Base-by-base conservation (phyloP, 148 eudicot species). In the Camellia granthamiana region DNA sequence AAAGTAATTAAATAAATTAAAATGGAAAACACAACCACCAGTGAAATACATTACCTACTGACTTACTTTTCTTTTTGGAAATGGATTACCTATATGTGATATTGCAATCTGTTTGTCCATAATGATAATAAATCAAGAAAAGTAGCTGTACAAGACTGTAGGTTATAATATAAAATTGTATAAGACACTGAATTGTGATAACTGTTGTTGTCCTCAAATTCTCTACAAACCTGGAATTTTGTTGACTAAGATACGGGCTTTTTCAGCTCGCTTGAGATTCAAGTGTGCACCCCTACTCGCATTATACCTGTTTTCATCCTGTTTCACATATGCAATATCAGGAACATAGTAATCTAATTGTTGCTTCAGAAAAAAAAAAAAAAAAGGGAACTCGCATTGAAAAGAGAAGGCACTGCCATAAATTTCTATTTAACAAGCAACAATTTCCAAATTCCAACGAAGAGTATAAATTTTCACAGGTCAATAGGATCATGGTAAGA, bases 261-360 rank as follows among this genome's bases (percentile, higher is more conserved):
- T 90, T 81, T 92, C 97, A 63, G 97, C 97, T 38, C 97, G 89
- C 80, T 90, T 94, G 21, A 92, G 81, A 67, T 76, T 89, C 44
- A 92, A 85, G 83, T 92, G 98, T 6, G 92, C 94, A 11, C 98
- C 98, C 85, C 94, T 89, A 74, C 92, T 88, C 30, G 94, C 92
- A 84, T 88, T 88, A 71, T 92, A 94, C 72, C 98, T 88, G 76
- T 83, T 85, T n/a, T 89, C 93, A 77, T 91, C 93, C 93, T 89
- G 87, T 43, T 62, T n/a, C 79, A 77, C 23, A 64, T 8, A 7
- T 19, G 14, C 52, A 72, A 72, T 61, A 55, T 74, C 41, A 64
- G 84, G 55, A 74, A 64, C 13, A 42, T 43, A 21, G 55, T 55
- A 56, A 78, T 6, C 56, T 15, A 49, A 23, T 49, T 49, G 78